Conservation (phyloP, 2,329 filamentous ascomycete species). For the Verticillium zaregamsianum region DNA sequence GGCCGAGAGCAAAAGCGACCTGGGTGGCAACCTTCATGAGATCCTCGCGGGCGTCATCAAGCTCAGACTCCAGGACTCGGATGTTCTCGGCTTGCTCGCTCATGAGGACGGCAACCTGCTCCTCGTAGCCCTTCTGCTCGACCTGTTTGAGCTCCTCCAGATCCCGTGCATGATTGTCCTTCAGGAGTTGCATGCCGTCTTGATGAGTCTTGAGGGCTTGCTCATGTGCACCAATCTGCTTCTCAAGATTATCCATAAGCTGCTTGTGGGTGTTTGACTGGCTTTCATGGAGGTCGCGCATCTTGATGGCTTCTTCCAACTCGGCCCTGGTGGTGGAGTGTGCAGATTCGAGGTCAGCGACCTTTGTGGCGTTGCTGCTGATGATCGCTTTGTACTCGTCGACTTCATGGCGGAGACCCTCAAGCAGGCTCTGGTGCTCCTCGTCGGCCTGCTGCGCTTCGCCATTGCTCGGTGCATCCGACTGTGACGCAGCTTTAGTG, state of each 20-base stretch:
- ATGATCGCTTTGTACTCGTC: slow-evolving; percentile 77
- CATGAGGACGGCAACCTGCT: slow-evolving; percentile 54
- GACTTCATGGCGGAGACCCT: slow-evolving; percentile 62
- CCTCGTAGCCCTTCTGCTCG: slow-evolving; percentile 53
- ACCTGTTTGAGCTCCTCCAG: slow-evolving; percentile 42
- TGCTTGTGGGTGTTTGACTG: slow-evolving; percentile 42
- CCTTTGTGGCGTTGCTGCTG: slow-evolving; percentile 61
- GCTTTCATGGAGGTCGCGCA: slow-evolving; percentile 46
- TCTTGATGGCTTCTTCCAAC: slow-evolving; percentile 61
- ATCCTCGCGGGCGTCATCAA: slow-evolving; percentile 62
- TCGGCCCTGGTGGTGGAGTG: slow-evolving; percentile 63
- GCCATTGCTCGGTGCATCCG: slow-evolving; percentile 32
- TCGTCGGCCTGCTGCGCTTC: slow-evolving; percentile 44
- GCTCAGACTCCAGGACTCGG: slow-evolving; percentile 55
- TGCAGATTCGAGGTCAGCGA: slow-evolving; percentile 70
- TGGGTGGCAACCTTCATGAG: slow-evolving; percentile 61
- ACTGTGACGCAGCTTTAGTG: slow-evolving; percentile 40
- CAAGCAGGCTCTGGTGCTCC: slow-evolving; percentile 57
- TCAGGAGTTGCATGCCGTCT: slow-evolving; percentile 44
- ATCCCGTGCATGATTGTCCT: slow-evolving; percentile 45
- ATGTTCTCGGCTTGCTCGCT: slow-evolving; percentile 55
- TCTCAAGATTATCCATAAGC: slow-evolving; percentile 49
- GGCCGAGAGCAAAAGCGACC: slow-evolving; percentile 54
- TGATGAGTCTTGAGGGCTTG: slow-evolving; percentile 51
- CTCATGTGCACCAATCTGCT: slow-evolving; percentile 57